Conservation (phyloP, 2,329 filamentous ascomycete genomes). For the Coniochaeta sp. region DNA sequence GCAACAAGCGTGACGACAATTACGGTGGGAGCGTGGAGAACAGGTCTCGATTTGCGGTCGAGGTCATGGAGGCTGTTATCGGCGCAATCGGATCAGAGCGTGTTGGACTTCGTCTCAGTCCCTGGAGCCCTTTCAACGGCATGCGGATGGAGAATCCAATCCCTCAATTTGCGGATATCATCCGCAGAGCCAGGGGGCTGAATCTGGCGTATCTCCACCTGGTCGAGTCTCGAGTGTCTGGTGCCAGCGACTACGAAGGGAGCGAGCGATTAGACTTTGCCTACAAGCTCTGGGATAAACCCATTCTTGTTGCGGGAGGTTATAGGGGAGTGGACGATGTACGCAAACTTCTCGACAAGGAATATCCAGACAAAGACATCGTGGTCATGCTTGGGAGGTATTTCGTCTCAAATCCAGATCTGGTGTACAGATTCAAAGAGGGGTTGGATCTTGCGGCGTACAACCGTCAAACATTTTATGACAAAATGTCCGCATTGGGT, state of each 20-base stretch:
- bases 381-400: slow-evolving; percentile 28
- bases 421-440: slow-evolving; percentile 27
- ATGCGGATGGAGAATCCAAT: slow-evolving; percentile 51
- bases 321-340: slow-evolving; percentile 14
- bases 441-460: slow-evolving; percentile 24
- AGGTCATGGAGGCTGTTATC: slow-evolving; percentile 42
- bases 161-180: slow-evolving; percentile 49
- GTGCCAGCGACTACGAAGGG: slow-evolving; percentile 23
- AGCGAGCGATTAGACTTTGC: slow-evolving; percentile 16
- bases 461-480: slow-evolving; percentile 28
- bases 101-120: slow-evolving; percentile 45
- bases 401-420: slow-evolving; percentile 34
- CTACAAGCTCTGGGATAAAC: slow-evolving; percentile 16
- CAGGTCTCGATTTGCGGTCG: slow-evolving; percentile 40
- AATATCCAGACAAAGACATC: slow-evolving; percentile 12
- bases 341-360: slow-evolving; percentile 13
- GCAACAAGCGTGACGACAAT: slow-evolving; percentile 45
- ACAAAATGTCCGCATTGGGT: slow-evolving; percentile 20
- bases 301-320: slow-evolving; percentile 19
- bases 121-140: slow-evolving; percentile 48
- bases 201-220: slow-evolving; percentile 48
- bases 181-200: slow-evolving; percentile 40
- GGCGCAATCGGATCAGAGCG: slow-evolving; percentile 41
- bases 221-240: slow-evolving; percentile 38
- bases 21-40: slow-evolving; percentile 51